phyloP scores from a whole-genome alignment of 305 asterid species.

The Nicotiana rustica region DNA sequence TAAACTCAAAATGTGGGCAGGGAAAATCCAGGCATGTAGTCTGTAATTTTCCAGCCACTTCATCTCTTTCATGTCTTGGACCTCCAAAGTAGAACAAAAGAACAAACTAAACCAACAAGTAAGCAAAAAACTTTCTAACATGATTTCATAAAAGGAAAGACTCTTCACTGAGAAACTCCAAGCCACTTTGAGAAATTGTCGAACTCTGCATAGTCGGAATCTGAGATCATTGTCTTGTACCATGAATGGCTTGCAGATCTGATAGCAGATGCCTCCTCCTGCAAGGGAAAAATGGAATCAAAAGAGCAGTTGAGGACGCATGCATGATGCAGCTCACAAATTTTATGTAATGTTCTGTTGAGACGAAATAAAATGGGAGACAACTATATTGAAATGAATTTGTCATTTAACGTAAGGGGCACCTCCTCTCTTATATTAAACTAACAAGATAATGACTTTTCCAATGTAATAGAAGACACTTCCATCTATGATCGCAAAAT shows the following conservation, averaged over 20 bases:
- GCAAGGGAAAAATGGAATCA: background rate
- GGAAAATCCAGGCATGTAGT: conserved; percentile 21
- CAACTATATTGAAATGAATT: background rate
- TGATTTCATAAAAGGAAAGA: conserved; percentile 13
- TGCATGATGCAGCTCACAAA: background rate
- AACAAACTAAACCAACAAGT: conserved; percentile 35
- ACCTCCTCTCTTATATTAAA: too few relatives aligned
- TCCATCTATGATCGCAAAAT: background rate
- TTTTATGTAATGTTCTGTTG: background rate
- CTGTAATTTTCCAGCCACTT: conserved; percentile 34
- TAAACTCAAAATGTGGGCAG: conserved; percentile 36
- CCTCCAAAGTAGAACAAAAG: conserved; percentile 27
- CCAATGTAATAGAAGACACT: background rate
- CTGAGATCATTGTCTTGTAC: conserved; percentile 94
- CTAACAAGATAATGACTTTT: background rate
- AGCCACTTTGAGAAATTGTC: conserved; percentile 91
- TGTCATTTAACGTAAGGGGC: background rate
- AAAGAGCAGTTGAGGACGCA: background rate
- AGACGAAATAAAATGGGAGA: background rate
- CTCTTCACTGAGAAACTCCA: conserved; percentile 67
- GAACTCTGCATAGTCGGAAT: conserved; percentile 80
- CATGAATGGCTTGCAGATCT: conserved; percentile 69
- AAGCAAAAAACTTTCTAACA: conserved; percentile 37
- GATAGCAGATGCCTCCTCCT: conserved; percentile 81
- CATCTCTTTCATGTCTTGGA: conserved; percentile 38